Evolutionary conservation across 768 basidiomycete species (phyloP).

Genomic region (Lactifluus pinguis): DNA sequence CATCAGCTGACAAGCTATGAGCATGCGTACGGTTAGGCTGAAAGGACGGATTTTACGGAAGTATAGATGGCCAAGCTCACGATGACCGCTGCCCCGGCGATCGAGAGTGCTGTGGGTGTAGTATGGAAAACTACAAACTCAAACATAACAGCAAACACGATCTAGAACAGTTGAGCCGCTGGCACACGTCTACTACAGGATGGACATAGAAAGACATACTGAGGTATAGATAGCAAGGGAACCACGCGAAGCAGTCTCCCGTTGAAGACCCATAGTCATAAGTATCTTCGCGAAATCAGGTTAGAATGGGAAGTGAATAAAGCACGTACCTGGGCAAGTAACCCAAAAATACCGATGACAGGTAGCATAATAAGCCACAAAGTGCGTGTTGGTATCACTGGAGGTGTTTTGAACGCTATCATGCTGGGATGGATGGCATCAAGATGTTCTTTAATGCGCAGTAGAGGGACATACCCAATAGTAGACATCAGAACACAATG

Average conservation of each 20-base stretch:
- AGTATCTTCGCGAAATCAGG: slow-evolving; percentile 32
- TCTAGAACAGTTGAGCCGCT: slow-evolving; percentile 19
- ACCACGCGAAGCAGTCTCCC: slow-evolving; percentile 56
- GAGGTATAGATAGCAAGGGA: slow-evolving; percentile 53
- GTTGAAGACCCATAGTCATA: slow-evolving; percentile 52
- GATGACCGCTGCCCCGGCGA: slow-evolving; percentile 58
- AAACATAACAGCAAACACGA: slow-evolving; percentile 59
- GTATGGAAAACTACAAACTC: slow-evolving; percentile 59
- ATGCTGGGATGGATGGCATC: slow-evolving; percentile 29
- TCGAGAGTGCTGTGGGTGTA: slow-evolving; percentile 46
- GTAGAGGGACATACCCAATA: slow-evolving; percentile 22
- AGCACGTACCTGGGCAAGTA: slow-evolving; percentile 32
- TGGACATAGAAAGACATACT: slow-evolving; percentile 26
- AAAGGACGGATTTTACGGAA: slow-evolving; percentile 37
- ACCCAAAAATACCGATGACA: slow-evolving; percentile 46
- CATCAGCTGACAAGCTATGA: not conserved
- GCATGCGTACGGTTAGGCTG: not conserved
- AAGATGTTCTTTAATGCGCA: not conserved
- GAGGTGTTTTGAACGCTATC: slow-evolving; percentile 30
- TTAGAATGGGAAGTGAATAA: not conserved
- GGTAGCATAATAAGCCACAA: slow-evolving; percentile 40
- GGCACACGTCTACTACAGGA: not conserved
- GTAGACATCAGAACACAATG: slow-evolving; percentile 39
- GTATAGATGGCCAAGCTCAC: slow-evolving; percentile 53
- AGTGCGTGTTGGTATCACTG: slow-evolving; percentile 38